Conservation (phyloP, 768 basidiomycete species). For the Termitomyces sp. region DNA sequence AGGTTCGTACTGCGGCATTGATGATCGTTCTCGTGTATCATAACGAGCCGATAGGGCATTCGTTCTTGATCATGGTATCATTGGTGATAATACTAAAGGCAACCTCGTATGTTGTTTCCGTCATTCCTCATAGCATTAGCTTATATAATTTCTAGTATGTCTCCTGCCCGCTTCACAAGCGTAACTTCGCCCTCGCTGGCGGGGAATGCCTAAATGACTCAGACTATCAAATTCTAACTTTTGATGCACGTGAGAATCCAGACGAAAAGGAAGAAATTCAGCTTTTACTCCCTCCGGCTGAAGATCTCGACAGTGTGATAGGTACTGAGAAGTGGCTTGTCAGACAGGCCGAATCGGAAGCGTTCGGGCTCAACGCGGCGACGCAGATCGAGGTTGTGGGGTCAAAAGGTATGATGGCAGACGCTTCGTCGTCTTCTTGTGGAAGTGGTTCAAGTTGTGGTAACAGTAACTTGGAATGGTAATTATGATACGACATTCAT, state of each 20-base stretch:
- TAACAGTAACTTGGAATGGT: conserved; percentile 4
- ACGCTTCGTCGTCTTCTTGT: neutral
- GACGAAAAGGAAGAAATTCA: conserved; percentile 28
- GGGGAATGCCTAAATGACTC: conserved; percentile 58
- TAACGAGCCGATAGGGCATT: conserved; percentile 39
- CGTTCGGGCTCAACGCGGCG: conserved; percentile 21
- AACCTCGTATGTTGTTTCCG: conserved; percentile 23
- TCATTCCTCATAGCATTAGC: conserved; percentile 16
- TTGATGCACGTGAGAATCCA: conserved; percentile 46
- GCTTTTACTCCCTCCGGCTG: conserved; percentile 48
- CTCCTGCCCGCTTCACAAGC: conserved; percentile 58
- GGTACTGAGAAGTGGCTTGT: conserved; percentile 65
- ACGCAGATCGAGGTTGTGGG: conserved; percentile 26
- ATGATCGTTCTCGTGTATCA: neutral
- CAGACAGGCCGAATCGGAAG: conserved; percentile 42
- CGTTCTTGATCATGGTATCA: conserved; percentile 64
- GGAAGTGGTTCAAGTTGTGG: conserved; percentile 1
- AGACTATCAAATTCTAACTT: conserved; percentile 55
- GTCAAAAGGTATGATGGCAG: neutral
- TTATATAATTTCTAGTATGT: conserved; percentile 4
- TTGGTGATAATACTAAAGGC: conserved; percentile 58
- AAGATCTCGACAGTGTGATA: conserved; percentile 53
- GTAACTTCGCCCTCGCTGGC: conserved; percentile 51
- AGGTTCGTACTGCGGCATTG: conserved; percentile 9
- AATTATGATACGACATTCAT: neutral